Conservation (phyloP, 2,329 filamentous ascomycete species). For the Neoarthrinium moseri region DNA sequence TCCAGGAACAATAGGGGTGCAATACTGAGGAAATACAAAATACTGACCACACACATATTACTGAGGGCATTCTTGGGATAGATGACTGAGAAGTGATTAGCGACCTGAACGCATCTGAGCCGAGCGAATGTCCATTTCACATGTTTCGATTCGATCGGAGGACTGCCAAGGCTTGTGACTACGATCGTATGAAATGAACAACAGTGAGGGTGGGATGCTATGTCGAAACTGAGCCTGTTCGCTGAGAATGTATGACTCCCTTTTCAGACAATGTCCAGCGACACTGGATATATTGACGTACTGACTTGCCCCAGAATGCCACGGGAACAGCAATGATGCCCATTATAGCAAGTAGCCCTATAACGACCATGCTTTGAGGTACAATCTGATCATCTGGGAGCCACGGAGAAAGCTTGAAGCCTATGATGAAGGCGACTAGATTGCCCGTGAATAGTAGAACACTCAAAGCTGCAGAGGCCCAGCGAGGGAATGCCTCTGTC, state of each 20-base stretch:
- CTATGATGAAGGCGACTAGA: slow-evolving; percentile 15
- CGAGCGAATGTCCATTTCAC: too few relatives aligned
- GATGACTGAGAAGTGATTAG: too few relatives aligned
- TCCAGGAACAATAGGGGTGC: too few relatives aligned
- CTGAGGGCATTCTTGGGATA: too few relatives aligned
- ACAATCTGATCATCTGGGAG: slow-evolving; percentile 7
- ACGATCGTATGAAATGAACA: too few relatives aligned
- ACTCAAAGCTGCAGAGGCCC: slow-evolving; percentile 20
- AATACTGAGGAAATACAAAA: too few relatives aligned
- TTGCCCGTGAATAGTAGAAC: slow-evolving; percentile 19
- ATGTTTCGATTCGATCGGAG: too few relatives aligned
- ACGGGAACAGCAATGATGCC: slow-evolving; percentile 21
- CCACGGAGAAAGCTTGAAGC: slow-evolving; percentile 14
- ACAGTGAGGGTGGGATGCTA: too few relatives aligned
- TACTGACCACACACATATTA: too few relatives aligned
- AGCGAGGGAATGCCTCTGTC: slow-evolving; percentile 23
- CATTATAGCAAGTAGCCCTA: slow-evolving; percentile 11
- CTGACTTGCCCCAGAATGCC: slow-evolving; percentile 24
- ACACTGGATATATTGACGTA: slow-evolving; percentile 23
- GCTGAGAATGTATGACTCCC: slow-evolving; percentile 23
- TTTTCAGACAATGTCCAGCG: slow-evolving; percentile 19
- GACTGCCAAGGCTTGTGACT: too few relatives aligned
- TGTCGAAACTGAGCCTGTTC: too few relatives aligned
- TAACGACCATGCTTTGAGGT: slow-evolving; percentile 13
- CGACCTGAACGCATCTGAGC: too few relatives aligned